Percentiles rank a stretch among this genome's conserved stretches.
Conservation (phyloP, 106 monocot species). For the Dendrobium officinale region DNA sequence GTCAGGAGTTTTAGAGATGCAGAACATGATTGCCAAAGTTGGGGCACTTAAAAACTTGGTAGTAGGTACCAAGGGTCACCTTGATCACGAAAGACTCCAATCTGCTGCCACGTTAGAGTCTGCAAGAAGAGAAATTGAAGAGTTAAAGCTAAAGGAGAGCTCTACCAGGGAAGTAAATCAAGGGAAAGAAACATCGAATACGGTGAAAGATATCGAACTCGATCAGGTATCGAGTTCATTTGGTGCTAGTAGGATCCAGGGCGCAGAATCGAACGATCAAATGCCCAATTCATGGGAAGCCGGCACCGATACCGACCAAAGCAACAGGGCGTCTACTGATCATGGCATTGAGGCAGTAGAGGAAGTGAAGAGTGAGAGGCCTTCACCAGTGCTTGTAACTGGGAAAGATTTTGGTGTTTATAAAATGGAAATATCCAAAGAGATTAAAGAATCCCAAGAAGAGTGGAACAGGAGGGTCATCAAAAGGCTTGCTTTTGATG, state of each 20-base stretch:
- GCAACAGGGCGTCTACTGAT: neutral
- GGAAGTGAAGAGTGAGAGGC: conserved; percentile 31
- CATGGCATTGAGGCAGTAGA: conserved; percentile 29
- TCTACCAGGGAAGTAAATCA: neutral
- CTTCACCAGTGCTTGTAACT: conserved; percentile 33
- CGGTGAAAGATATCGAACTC: conserved; percentile 20
- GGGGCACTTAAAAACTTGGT: conserved; percentile 48
- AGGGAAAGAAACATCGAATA: neutral
- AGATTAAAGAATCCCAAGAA: conserved; percentile 18
- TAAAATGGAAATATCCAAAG: conserved; percentile 26
- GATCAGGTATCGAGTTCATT: conserved; percentile 39
- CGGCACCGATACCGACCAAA: conserved; percentile 20
- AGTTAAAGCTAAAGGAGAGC: conserved; percentile 19
- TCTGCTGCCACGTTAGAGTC: conserved; percentile 26
- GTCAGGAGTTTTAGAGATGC: conserved; percentile 31
- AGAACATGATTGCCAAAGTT: conserved; percentile 41
- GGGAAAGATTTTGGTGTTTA: conserved; percentile 66
- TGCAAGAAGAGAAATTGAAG: conserved; percentile 32
- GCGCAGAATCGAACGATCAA: conserved; percentile 30
- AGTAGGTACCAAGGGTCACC: conserved; percentile 13
- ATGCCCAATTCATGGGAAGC: conserved; percentile 50
- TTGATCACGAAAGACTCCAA: conserved; percentile 30
- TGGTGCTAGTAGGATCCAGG: conserved; percentile 1
- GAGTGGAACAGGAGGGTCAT: conserved; percentile 48
- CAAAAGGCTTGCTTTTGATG: conserved; percentile 53